Percentiles rank a stretch among this genome's conserved stretches.
Evolutionary conservation across 768 basidiomycete genomes (phyloP).

Genomic region (Lentinula edodes): DNA sequence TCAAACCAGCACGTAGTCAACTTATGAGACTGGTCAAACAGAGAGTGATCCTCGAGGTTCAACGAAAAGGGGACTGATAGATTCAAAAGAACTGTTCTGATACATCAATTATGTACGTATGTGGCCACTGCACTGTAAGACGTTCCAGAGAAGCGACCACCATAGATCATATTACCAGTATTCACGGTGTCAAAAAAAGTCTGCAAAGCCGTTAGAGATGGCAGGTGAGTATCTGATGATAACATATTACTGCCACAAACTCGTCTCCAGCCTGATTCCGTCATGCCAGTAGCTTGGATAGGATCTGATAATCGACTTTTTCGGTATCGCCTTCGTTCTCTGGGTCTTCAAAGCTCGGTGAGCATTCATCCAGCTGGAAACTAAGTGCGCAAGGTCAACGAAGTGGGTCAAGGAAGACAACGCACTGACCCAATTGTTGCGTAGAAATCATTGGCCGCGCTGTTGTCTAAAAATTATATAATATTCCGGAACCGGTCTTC

Average conservation of each 20-base stretch:
- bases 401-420: background rate
- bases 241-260: background rate
- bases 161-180: no score
- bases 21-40: no score
- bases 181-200: no score
- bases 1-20: no score
- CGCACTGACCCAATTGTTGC: conserved; percentile 41
- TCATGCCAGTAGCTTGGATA: conserved; percentile 26
- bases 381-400: conserved; percentile 23
- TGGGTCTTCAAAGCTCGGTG: conserved; percentile 35
- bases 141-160: no score
- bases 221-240: conserved; percentile 8
- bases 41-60: no score
- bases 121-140: no score
- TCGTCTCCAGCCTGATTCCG: background rate
- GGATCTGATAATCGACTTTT: conserved; percentile 39
- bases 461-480: conserved; percentile 33
- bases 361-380: conserved; percentile 47
- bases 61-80: no score
- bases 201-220: no score
- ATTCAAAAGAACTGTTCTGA: no score
- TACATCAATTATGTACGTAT: no score
- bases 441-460: conserved; percentile 47
- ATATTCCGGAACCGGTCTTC: background rate
- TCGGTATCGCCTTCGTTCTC: conserved; percentile 23